These are phyloP conservation scores for Candida montana DNA, from an alignment of 805 yeast genomes.

Conservation along the genomic window DNA sequence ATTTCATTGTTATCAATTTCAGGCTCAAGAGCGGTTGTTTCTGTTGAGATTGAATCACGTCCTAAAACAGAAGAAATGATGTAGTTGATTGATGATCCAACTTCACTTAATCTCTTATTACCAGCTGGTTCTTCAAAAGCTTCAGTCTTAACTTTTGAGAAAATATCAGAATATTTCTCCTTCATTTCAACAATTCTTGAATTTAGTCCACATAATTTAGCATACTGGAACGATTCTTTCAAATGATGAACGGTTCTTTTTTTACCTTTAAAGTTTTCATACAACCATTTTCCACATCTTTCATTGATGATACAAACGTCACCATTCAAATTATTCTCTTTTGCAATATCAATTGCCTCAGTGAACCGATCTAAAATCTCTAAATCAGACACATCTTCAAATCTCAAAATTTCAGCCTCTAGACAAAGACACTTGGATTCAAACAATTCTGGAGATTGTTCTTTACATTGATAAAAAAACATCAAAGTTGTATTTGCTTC, in stretches of 20 bases:
- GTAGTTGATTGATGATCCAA: constrained; percentile 24
- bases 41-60: constrained; percentile 12
- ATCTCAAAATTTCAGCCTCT: constrained; percentile 29
- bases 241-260: constrained; percentile 33
- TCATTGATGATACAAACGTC: constrained; percentile 38
- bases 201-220: constrained; percentile 27
- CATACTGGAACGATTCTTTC: constrained; percentile 32
- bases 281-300: constrained; percentile 36
- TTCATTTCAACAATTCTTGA: constrained; percentile 24
- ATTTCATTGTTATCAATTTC: constrained; percentile 15
- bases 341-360: constrained; percentile 37
- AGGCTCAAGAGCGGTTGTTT: background rate
- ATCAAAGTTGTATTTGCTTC: constrained; percentile 21
- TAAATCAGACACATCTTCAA: constrained; percentile 27
- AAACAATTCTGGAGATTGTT: constrained; percentile 33
- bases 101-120: constrained; percentile 13
- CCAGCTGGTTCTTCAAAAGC: constrained; percentile 25
- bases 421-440: constrained; percentile 32
- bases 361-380: constrained; percentile 40
- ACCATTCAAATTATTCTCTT: constrained; percentile 25
- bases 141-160: constrained; percentile 22
- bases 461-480: constrained; percentile 32
- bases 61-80: constrained; percentile 25
- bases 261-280: constrained; percentile 15
- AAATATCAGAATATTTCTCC: constrained; percentile 26